A percentile compares a stretch with the other conserved stretches of the same genome.
Conservation (phyloP, 805 yeast species). For the Yamadazyma akitaensis region DNA sequence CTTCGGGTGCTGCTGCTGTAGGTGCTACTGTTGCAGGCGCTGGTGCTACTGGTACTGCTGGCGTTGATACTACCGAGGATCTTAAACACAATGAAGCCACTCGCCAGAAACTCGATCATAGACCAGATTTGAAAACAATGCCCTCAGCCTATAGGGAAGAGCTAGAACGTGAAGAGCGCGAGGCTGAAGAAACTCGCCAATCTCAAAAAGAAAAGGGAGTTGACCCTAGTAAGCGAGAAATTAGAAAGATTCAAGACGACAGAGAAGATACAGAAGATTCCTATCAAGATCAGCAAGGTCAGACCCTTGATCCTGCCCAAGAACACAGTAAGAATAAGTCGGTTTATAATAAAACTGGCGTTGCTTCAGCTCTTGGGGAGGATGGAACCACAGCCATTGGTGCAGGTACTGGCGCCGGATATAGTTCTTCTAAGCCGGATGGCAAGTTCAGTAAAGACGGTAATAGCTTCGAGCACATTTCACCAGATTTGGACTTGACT, state of each 20-base stretch:
- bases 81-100: constrained; percentile 11
- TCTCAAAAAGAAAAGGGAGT: constrained; percentile 4
- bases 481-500: constrained; percentile 3
- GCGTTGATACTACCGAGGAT: background rate
- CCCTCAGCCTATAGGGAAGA: constrained; percentile 17
- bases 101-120: constrained; percentile 10
- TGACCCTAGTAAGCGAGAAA: constrained; percentile 3
- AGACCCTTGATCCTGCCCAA: constrained; percentile 20
- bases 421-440: background rate
- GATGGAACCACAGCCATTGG: constrained; percentile 13
- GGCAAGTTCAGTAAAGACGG: background rate
- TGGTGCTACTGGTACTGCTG: background rate
- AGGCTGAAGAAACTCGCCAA: constrained; percentile 9
- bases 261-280: background rate
- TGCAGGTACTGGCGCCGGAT: background rate
- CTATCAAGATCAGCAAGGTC: background rate
- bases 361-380: constrained; percentile 17
- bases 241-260: background rate
- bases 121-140: constrained; percentile 13
- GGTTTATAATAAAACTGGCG: constrained; percentile 27
- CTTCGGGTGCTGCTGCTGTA: background rate
- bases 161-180: constrained; percentile 8
- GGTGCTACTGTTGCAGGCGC: constrained; percentile 1
- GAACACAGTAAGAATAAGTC: constrained; percentile 31
- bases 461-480: background rate